These are phyloP conservation scores for Iris macrosiphon DNA, from an alignment of 106 monocot genomes.

Conservation along the genomic window DNA sequence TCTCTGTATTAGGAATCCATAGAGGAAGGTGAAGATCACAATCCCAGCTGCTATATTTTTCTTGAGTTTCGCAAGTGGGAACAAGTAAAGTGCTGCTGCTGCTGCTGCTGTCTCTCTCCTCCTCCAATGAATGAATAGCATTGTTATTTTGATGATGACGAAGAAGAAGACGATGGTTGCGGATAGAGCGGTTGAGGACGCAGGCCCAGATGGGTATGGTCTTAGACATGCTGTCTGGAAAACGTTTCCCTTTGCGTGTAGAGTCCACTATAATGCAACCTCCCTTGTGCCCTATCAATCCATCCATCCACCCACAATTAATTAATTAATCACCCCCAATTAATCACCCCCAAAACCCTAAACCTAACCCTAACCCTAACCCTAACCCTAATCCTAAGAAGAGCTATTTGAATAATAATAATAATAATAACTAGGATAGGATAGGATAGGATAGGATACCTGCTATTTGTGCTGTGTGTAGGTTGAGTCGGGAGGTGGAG, in stretches of 20 bases:
- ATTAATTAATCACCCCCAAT: not conserved
- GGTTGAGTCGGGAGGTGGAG: slow-evolving; percentile 86
- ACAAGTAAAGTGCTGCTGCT: no score
- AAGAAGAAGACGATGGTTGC: no score
- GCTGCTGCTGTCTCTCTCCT: no score
- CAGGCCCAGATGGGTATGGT: slow-evolving; percentile 97
- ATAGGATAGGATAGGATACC: slow-evolving; percentile 33
- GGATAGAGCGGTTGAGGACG: slow-evolving; percentile 81
- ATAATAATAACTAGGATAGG: no score
- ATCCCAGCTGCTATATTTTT: no score
- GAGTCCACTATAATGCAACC: slow-evolving; percentile 94
- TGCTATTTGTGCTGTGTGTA: slow-evolving; percentile 71
- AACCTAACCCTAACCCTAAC: not conserved
- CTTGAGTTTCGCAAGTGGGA: no score
- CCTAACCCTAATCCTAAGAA: no score
- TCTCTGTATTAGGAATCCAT: slow-evolving; percentile 73
- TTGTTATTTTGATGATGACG: no score
- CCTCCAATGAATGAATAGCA: no score
- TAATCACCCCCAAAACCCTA: not conserved
- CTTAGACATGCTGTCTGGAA: slow-evolving; percentile 98
- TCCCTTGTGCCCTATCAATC: slow-evolving; percentile 76
- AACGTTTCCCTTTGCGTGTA: slow-evolving; percentile 83
- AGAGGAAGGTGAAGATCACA: slow-evolving; percentile 79
- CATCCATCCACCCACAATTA: no score
- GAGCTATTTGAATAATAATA: no score